Conservation (phyloP, 2,329 filamentous ascomycete genomes). For the Lachnellula occidentalis region DNA sequence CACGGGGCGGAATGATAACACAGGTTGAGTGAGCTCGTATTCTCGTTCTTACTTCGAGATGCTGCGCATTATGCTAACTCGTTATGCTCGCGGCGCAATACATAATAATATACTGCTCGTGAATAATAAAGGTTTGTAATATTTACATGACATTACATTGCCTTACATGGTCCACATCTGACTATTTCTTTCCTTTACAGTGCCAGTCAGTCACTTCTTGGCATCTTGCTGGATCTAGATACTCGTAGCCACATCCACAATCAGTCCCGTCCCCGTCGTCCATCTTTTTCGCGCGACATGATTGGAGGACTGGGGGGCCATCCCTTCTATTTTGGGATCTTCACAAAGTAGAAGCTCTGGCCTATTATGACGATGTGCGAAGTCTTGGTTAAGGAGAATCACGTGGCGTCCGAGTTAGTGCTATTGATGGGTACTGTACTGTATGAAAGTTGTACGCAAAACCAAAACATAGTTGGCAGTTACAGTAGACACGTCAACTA, state of each 20-base stretch:
- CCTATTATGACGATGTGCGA: slow-evolving; percentile 1
- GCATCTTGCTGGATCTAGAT: too few species aligned
- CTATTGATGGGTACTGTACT: too few species aligned
- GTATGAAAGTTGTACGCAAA: too few species aligned
- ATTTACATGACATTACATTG: too few species aligned
- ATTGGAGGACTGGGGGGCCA: background rate
- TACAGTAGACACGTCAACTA: background rate
- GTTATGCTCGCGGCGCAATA: background rate
- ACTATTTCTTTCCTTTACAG: too few species aligned
- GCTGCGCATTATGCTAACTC: too few species aligned
- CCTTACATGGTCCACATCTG: too few species aligned
- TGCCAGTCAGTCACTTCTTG: too few species aligned
- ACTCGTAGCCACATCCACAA: too few species aligned
- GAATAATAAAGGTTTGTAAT: too few species aligned
- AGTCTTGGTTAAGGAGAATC: background rate
- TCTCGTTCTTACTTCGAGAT: background rate
- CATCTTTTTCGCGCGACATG: background rate
- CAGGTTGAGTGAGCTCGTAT: background rate
- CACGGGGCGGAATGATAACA: background rate
- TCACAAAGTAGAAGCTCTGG: background rate
- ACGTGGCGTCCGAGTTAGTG: background rate
- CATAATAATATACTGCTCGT: background rate
- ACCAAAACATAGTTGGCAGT: background rate
- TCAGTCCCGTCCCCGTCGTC: background rate
- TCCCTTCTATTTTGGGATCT: slow-evolving; percentile 2